Base-by-base conservation (phyloP, 352 stramenopile species). In the Phytophthora agathidicida region DNA sequence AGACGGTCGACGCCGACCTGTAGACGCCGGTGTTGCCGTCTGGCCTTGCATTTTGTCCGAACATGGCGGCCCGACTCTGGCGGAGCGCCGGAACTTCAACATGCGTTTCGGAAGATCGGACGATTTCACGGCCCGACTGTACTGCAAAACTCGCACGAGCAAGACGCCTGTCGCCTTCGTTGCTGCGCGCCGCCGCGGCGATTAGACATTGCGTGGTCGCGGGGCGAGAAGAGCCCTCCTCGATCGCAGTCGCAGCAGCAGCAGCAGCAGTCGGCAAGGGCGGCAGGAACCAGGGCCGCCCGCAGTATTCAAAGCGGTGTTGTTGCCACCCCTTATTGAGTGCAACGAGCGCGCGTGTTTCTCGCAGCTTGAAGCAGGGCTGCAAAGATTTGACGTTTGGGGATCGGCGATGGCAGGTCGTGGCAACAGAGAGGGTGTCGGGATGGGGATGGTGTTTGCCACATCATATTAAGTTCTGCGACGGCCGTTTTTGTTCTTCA, bases 51-150 rank as follows among this genome's bases (percentile, higher is more conserved):
- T 50, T 43, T 20, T 43, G 28, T 49, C 23, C n/a, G 10, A n/a
- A n/a, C n/a, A n/a, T n/a, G n/a, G 33, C 46, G 16, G 28, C 30
- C 37, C 47, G 30, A 30, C 10, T 65, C 5, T 58, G 37, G 17
- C 28, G 19, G 14, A 1, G 16, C 33, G 23, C 19, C 23, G 37
- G 38, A 68, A 68, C 60, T 69, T 69, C 60, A 69, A 64, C 52
- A 69, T 69, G 60, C 52, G 46, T 59, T 69, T 64, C 46, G 39
- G 32, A 68, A 68, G 45, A 63, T 63, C 41, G 48, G 57, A 43
- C 48, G 49, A 66, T 44, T 60, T 66, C 35, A 39, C 37, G 14
- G 17, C 31, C 35, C 26, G 2, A 22, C 26, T n/a, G n/a, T n/a
- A n/a, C n/a, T n/a, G n/a, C n/a, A n/a, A n/a, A n/a, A n/a, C n/a